Base-by-base conservation (phyloP, 169 alveolate genomes). In the Plasmodium yoelii region DNA sequence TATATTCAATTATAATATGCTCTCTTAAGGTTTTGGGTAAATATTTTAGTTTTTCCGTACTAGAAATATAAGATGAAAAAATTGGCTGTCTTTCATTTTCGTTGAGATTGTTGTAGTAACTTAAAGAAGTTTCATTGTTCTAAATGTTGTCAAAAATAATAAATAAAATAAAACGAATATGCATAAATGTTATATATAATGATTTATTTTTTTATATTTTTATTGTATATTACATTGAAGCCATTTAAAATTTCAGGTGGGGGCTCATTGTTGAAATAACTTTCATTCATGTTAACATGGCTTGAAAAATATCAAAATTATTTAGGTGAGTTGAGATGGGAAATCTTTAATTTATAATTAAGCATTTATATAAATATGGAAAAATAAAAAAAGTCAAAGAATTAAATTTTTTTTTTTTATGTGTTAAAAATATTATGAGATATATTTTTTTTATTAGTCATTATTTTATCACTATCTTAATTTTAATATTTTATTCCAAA, bases 11-110 rank as follows among this genome's bases (percentile, higher is more conserved):
- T 12, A 75, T 46, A 44, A 75, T 28, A 22, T 75, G 88, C 18
- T 75, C 88, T 19, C 72, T 47, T 68, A 75, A 75, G 55, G 75
- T 75, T 63, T 75, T 75, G 0, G 88, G 88, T n/a, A 75, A 64
- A 47, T 51, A 55, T 9, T 47, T 49, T n/a, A 61, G 15, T 28
- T 75, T 44, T 15, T 75, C 13, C 9, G 6, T 61, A 19, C 57
- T 59, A 46, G 88, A 56, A 60, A 75, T 13, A 56, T 61, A 61
- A 8, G 74, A 75, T 26, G 88, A 34, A 55, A 75, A 75, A 1
- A 75, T 75, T 9, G 51, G 75, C n/a, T n/a, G n/a, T 26, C 64
- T 53, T 44, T 75, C 88, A 26, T 75, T 75, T 61, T 49, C 69
- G 42, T 3, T 3, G 5, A 34, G 46, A 28, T 18, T 10, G 34